Conservation (phyloP, 1,284 basidiomycete genomes). For the Moniliophthora roreri region DNA sequence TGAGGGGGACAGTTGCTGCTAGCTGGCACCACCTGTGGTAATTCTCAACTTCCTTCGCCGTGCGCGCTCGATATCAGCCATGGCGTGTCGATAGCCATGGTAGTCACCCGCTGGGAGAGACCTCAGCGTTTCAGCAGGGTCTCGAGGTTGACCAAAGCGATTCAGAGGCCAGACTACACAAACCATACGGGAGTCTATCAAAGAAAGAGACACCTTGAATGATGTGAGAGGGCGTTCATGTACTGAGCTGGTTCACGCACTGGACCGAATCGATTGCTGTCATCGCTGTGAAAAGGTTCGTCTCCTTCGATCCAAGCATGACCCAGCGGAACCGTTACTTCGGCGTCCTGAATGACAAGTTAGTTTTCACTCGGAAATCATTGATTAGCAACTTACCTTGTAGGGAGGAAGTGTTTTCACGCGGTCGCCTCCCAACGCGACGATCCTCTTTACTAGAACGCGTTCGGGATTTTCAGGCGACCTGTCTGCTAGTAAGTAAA, state of each 20-base stretch:
- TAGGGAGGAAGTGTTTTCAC: slow-evolving; percentile 73
- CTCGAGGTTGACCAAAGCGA: slow-evolving; percentile 43
- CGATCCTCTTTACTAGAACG: slow-evolving; percentile 65
- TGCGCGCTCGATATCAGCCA: too few relatives aligned
- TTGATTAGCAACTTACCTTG: background rate
- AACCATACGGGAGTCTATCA: slow-evolving; percentile 62
- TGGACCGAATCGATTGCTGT: slow-evolving; percentile 74
- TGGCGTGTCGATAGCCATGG: too few relatives aligned
- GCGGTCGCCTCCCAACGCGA: slow-evolving; percentile 62
- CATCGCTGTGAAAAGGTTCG: slow-evolving; percentile 63
- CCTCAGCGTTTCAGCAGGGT: slow-evolving; percentile 14
- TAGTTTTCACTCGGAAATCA: too few relatives aligned
- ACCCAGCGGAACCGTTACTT: slow-evolving; percentile 57
- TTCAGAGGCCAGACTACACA: slow-evolving; percentile 62
- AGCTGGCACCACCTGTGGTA: too few relatives aligned
- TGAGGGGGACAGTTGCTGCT: too few relatives aligned
- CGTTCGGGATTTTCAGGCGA: slow-evolving; percentile 58
- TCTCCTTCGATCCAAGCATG: slow-evolving; percentile 79
- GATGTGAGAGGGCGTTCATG: background rate
- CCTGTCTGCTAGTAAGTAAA: slow-evolving; percentile 32
- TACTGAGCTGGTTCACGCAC: slow-evolving; percentile 35
- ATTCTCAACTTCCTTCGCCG: too few relatives aligned
- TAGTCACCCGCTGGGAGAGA: too few relatives aligned
- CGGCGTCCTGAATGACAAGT: slow-evolving; percentile 37
- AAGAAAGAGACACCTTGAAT: slow-evolving; percentile 55